Base-by-base conservation (phyloP, 148 eudicot species). In the Fallopia convolvulus region DNA sequence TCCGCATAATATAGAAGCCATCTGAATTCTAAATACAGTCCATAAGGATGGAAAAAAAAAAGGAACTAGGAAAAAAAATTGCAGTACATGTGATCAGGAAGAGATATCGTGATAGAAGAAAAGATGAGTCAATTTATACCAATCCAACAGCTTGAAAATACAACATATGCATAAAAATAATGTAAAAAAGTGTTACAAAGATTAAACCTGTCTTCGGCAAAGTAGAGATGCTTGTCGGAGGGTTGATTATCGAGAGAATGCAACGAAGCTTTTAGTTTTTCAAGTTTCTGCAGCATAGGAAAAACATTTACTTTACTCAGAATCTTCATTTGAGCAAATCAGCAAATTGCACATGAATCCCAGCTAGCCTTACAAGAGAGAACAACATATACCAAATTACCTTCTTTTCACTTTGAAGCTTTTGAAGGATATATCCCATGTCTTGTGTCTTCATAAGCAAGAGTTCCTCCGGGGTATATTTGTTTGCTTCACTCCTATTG, bases 391-490 rank as follows among this genome's bases (percentile, higher is more conserved):
- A 65, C 40, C 40, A 65, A 50, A 13, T 77, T 77, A 73, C 98
- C 92, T 90, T 94, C 87, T 88, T 92, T 79, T 92, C 98, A 81
- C 86, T 80, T 79, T 89, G 98, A 80, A 94, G 79, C 82, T 94
- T 89, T 86, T 90, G 97, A 48, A 83, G 78, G 73, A 93, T 72
- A 78, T 92, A 94, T 80, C 93, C 93, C 10, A 86, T 87, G 76
- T 94, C 97, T 80, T 90, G 97, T 17, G 92, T 87, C 82, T 89
- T 94, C 95, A 90, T 92, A 76, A 90, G 76, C 93, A 89, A 78
- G 78, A 94, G 92, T 79, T 94, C 91, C 33, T 94, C 97, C 15
- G 82, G 83, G 12, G 91, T 75, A 76, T 88, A 88, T 77, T 89
- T 87, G 82, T 90, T 90, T 58, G 89, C 89, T 52, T 82, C 85